phyloP scores from a whole-genome alignment of 2,329 filamentous ascomycete species.

The Stagonosporopsis vannaccii region DNA sequence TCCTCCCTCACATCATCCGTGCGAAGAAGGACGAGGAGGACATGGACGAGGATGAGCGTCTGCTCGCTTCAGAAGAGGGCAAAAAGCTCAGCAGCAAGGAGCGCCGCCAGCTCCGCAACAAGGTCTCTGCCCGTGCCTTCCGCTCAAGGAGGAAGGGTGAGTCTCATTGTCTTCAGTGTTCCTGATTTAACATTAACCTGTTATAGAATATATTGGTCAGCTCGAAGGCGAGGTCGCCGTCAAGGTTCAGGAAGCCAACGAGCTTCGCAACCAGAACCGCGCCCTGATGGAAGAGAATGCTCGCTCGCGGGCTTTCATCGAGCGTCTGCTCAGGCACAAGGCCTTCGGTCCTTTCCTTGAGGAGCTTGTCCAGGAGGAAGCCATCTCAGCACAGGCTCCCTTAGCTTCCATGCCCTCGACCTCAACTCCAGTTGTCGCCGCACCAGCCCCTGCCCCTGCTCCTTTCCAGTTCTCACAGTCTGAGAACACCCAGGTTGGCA shows the following conservation, averaged over 20 bases:
- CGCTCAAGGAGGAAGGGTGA: slow-evolving; percentile 97
- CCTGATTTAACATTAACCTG: slow-evolving; percentile 57
- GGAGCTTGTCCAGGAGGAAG: slow-evolving; percentile 51
- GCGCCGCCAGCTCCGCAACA: slow-evolving; percentile 95
- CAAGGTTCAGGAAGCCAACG: slow-evolving; percentile 83
- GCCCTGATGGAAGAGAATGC: slow-evolving; percentile 85
- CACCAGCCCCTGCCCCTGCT: slow-evolving; percentile 61
- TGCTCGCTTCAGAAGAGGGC: slow-evolving; percentile 94
- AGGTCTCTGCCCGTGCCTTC: slow-evolving; percentile 97
- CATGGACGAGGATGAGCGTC: slow-evolving; percentile 96
- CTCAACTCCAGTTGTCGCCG: slow-evolving; percentile 39
- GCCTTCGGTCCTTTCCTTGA: slow-evolving; percentile 57
- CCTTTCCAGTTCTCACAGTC: slow-evolving; percentile 55
- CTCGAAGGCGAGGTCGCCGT: slow-evolving; percentile 87
- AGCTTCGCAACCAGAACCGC: slow-evolving; percentile 81
- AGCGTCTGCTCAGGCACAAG: slow-evolving; percentile 69
- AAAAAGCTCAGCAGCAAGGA: slow-evolving; percentile 99
- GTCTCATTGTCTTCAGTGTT: slow-evolving; percentile 31
- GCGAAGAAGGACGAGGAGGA: slow-evolving; percentile 94
- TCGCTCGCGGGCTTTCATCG: slow-evolving; percentile 81
- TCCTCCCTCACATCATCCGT: slow-evolving; percentile 73
- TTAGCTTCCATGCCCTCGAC: slow-evolving; percentile 38
- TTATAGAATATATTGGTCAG: slow-evolving; percentile 90
- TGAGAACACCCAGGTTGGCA: slow-evolving; percentile 70
- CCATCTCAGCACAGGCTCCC: slow-evolving; percentile 41